These are phyloP conservation scores for Ceratocystiopsis brevicomis DNA, from an alignment of 2,329 filamentous ascomycete species.

Conservation along the genomic window DNA sequence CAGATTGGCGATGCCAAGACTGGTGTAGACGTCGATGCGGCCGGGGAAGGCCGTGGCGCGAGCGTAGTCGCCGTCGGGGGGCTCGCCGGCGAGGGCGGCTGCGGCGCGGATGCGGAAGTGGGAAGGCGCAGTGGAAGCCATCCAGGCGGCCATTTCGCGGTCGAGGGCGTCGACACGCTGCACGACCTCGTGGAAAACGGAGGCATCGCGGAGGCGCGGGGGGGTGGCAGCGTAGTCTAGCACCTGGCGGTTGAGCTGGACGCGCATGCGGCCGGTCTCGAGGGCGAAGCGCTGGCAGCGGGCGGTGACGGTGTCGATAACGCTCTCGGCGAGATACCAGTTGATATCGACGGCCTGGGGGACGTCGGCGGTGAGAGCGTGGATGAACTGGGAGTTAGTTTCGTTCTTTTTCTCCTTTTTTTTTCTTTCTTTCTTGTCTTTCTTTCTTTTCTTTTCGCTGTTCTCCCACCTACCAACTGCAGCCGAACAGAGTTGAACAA, in stretches of 20 bases:
- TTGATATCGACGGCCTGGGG: conserved; percentile 32
- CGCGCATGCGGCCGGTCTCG: too few species aligned
- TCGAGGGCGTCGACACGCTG: conserved; percentile 32
- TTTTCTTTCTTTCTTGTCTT: too few species aligned
- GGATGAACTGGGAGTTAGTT: neutral
- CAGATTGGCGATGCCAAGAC: conserved; percentile 38
- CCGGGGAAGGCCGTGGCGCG: conserved; percentile 40
- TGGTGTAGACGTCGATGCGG: conserved; percentile 37
- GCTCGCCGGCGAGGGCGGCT: conserved; percentile 36
- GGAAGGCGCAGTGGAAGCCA: conserved; percentile 24
- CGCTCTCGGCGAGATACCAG: conserved; percentile 37
- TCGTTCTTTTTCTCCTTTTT: too few species aligned
- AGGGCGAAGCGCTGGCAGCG: conserved; percentile 22
- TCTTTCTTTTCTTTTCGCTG: too few species aligned
- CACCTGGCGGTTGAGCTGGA: conserved; percentile 23
- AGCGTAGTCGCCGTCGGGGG: conserved; percentile 30
- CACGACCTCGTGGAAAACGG: conserved; percentile 33
- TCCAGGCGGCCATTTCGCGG: conserved; percentile 32
- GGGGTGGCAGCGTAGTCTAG: conserved; percentile 29
- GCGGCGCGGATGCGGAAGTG: conserved; percentile 33
- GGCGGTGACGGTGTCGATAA: conserved; percentile 37
- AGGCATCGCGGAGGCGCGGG: conserved; percentile 35
- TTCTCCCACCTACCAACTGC: conserved; percentile 28
- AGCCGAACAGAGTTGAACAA: conserved; percentile 41
- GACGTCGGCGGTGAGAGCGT: conserved; percentile 31